Percentiles rank a stretch among this genome's conserved stretches.
Evolutionary conservation across 441 rosid genomes (phyloP).

Genomic region (Melastoma candidum): DNA sequence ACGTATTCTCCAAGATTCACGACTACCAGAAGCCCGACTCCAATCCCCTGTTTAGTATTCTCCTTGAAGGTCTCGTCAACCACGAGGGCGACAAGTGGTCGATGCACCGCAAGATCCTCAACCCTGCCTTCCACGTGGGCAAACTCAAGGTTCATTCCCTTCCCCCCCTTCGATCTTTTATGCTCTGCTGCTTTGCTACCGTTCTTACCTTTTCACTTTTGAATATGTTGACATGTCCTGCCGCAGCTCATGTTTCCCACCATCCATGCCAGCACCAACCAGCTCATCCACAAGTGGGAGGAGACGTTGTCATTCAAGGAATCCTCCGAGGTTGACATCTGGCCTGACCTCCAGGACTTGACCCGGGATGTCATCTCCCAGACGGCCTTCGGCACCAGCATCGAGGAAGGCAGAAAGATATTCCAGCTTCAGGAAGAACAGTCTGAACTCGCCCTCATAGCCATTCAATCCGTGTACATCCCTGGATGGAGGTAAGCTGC

Average conservation of each 20-base stretch:
- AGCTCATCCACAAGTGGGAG: conserved; percentile 30
- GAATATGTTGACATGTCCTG: no score
- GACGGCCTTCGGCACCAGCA: conserved; percentile 37
- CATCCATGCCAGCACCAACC: conserved; percentile 20
- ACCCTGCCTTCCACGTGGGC: conserved; percentile 30
- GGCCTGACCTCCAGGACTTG: conserved; percentile 22
- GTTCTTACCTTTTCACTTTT: no score
- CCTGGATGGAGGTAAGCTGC: conserved; percentile 35
- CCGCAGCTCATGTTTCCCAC: conserved; percentile 28
- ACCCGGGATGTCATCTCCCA: conserved; percentile 34
- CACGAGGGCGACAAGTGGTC: conserved; percentile 45
- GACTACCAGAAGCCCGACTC: conserved; percentile 20
- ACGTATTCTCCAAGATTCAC: conserved; percentile 21
- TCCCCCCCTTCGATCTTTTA: no score
- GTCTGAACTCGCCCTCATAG: conserved; percentile 13
- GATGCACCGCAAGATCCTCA: conserved; percentile 33
- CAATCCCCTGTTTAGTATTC: conserved; percentile 19
- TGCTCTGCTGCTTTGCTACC: no score
- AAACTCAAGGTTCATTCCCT: conserved; percentile 19
- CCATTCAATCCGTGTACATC: conserved; percentile 11
- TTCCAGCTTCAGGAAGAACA: conserved; percentile 28
- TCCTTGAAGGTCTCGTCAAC: conserved; percentile 18
- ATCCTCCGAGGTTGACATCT: conserved; percentile 23
- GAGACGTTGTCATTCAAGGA: conserved; percentile 9
- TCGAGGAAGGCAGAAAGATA: conserved; percentile 37